Evolutionary conservation across 345 rosid genomes (phyloP).

Genomic region (Rhodamnia rubescens): DNA sequence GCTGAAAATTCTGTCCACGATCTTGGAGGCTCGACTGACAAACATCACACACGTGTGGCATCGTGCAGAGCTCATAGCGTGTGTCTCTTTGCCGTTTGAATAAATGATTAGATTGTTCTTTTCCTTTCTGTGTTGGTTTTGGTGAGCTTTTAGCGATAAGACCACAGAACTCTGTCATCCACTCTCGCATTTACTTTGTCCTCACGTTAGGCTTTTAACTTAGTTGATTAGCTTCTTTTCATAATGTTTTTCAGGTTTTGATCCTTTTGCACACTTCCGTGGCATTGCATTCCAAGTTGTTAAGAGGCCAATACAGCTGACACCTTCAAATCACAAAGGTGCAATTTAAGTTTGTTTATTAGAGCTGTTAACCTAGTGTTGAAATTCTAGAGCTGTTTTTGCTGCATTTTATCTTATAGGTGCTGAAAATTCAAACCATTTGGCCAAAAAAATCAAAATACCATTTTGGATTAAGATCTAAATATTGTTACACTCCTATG

Average conservation of each 20-base stretch:
- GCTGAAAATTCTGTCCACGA: neutral
- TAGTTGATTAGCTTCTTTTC: neutral
- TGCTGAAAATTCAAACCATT: neutral
- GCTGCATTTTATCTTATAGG: neutral
- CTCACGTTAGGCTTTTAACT: neutral
- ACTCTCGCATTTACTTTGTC: neutral
- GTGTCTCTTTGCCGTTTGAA: neutral
- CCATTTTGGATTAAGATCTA: neutral
- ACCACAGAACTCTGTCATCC: neutral
- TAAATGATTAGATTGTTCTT: neutral
- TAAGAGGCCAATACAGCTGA: conserved; percentile 62
- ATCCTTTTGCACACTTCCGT: conserved; percentile 62
- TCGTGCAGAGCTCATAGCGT: neutral
- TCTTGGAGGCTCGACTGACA: neutral
- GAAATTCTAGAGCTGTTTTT: neutral
- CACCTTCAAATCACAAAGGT: conserved; percentile 67
- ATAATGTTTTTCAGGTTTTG: conserved; percentile 43
- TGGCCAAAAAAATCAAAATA: neutral
- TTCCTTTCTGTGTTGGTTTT: neutral
- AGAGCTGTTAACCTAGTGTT: neutral
- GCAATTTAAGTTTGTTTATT: conserved; percentile 1
- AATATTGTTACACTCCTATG: neutral
- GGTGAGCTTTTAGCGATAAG: neutral
- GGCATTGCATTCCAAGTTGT: conserved; percentile 58
- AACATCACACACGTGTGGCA: neutral